Base-by-base conservation (phyloP, 768 basidiomycete genomes). In the Porphyrellus cyaneotinctus region DNA sequence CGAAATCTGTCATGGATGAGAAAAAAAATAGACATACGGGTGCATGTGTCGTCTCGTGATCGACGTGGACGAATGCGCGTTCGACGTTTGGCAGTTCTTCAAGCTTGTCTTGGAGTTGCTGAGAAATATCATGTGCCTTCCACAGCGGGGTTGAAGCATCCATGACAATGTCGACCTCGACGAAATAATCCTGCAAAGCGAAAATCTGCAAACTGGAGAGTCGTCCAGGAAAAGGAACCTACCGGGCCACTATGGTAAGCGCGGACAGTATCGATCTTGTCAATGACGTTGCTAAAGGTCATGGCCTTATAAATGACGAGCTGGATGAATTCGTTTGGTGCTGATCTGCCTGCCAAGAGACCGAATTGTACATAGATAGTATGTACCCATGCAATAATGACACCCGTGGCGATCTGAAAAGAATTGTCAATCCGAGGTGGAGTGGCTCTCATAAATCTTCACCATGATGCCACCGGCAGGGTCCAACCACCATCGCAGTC, bases 91-190 rank as follows among this genome's bases (percentile, higher is more conserved):
- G 91, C 35, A 97, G 73, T 15, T 83, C 80, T 65, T 97, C 94
- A 43, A 97, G 84, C 71, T 88, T 91, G 64, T 93, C 91, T 64
- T 93, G 91, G 17, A 93, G 71, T 56, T 85, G 78, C 68, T 93
- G 90, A 60, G 87, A 87, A 53, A 91, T 64, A 66, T 93, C 91
- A 65, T 93, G 91, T 18, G 91, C 90, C 67, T 85, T 86, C 85
- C 87, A 91, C 1, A 98, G 74, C 0, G 93, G 91, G 23, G 93
- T 97, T 52, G 83, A 82, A 11, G 86, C 87, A 54, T 85, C 80
- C 87, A 97, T 90, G 38, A 97, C 95, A 42, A 97, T 81, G 68
- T 99, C 97, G 14, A 98, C 78, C 70, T 98, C 97, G 41, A 97
- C 94, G 64, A 94, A 90, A 65, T 93, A 95, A 53, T 91, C 81